Base-by-base conservation (phyloP, 306 rosid genomes). In the Fagus crenata region DNA sequence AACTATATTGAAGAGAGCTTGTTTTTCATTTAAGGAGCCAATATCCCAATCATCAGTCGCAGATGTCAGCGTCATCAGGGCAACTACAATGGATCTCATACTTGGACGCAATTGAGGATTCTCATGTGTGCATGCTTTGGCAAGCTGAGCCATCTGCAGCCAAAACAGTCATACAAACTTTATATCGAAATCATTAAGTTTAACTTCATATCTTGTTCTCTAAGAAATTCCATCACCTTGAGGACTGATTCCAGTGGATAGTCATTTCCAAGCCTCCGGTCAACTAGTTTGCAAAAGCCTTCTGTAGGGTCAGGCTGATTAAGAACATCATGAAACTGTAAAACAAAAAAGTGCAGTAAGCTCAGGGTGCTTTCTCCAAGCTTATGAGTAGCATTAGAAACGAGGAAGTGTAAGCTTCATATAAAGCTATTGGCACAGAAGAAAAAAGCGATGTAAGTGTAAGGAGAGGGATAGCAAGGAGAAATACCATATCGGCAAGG, bases 81-180 rank as follows among this genome's bases (percentile, higher is more conserved):
- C 94, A 51, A 94, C 96, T 51, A 94, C 97, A 46, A 90, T 79
- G 5, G 93, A 89, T 83, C 96, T 86, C 97, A 92, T 94, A 70
- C 92, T 88, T 32, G 96, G 96, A 0, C 95, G 93, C 72, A 94
- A 79, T 4, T 84, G 85, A 42, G 96, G 90, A 55, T 90, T 89
- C 58, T 90, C 97, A 39, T 90, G 87, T 12, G 96, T 92, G 74
- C 98, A 92, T 18, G 91, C 97, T 78, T 86, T 89, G 8, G 89
- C 98, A 17, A 90, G 94, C 71, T 89, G 88, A 4, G 89, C 91
- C 86, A 89, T 80, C 94, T 92, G 92, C 84, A 86, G 36, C 75
- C 49, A 71, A 79, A 69, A 77, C 41, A 74, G 2, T 78, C 46
- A 42, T 2, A 42, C 6, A 42, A 42, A 42, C 63, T 72, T 75